A percentile compares a stretch with the other conserved stretches of the same genome.
Conservation (phyloP, 2,329 filamentous ascomycete genomes). For the Cladophialophora immunda region DNA sequence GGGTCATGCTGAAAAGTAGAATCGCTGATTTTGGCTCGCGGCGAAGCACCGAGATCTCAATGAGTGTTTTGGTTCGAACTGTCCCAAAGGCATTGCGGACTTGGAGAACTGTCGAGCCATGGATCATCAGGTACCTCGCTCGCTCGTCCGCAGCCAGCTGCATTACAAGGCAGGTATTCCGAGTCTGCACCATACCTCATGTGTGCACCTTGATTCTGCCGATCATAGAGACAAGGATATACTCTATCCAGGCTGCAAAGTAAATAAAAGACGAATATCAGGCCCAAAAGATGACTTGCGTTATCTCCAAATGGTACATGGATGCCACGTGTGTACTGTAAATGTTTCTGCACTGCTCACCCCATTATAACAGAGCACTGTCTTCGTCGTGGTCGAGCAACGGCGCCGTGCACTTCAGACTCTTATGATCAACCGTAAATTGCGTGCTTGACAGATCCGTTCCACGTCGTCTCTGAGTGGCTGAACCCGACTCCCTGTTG, state of each 20-base stretch:
- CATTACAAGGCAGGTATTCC: not conserved
- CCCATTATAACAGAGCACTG: no score
- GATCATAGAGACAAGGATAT: not conserved
- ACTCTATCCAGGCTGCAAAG: no score
- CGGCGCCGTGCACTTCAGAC: no score
- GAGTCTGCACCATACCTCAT: not conserved
- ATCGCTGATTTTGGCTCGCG: not conserved
- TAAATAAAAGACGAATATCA: no score
- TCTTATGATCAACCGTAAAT: conserved; percentile 11
- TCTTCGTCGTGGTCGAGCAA: no score
- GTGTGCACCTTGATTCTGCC: not conserved
- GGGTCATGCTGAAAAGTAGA: conserved; percentile 29
- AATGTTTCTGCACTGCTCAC: no score
- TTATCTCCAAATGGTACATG: no score
- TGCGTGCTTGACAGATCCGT: conserved; percentile 14
- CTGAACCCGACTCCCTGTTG: not conserved
- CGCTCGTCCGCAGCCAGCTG: no score
- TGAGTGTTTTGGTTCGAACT: not conserved
- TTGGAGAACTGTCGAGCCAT: not conserved
- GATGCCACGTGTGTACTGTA: no score
- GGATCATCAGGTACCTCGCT: no score
- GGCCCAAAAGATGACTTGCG: not conserved
- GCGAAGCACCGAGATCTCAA: not conserved
- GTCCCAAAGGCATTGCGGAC: not conserved
- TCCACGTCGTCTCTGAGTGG: conserved; percentile 9